These are phyloP conservation scores for Tilletiaria anomala DNA, from an alignment of 1,284 basidiomycete species.

Conservation along the genomic window DNA sequence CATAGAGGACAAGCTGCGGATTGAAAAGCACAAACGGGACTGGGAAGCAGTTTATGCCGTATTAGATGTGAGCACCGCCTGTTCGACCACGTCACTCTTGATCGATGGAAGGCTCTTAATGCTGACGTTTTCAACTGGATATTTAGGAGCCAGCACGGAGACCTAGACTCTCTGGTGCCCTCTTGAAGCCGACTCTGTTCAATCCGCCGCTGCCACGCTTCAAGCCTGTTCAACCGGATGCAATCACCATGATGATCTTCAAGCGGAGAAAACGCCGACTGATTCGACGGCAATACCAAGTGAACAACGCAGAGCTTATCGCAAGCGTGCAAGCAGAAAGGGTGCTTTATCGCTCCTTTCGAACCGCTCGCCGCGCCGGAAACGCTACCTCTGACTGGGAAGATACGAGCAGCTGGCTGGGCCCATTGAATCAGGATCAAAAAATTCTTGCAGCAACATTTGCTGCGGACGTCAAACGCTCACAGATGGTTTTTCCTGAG, in stretches of 20 bases:
- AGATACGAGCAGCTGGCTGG: too few species aligned
- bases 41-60: background rate
- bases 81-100: background rate
- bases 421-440: too few species aligned
- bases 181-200: conserved; percentile 24
- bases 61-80: background rate
- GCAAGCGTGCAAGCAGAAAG: too few species aligned
- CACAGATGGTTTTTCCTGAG: too few species aligned
- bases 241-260: conserved; percentile 34
- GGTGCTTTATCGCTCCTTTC: too few species aligned
- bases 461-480: too few species aligned
- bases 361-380: too few species aligned
- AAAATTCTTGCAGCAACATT: too few species aligned
- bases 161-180: conserved; percentile 25
- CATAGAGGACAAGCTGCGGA: background rate
- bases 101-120: conserved; percentile 3
- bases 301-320: too few species aligned
- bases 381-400: too few species aligned
- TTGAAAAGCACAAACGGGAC: background rate
- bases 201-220: conserved; percentile 31
- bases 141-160: conserved; percentile 9
- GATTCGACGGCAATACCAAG: too few species aligned
- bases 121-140: conserved; percentile 3
- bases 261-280: conserved; percentile 7
- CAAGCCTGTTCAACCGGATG: conserved; percentile 29